These are phyloP conservation scores for Chalciporus pseudorubinellus DNA, from an alignment of 768 basidiomycete species.

Conservation along the genomic window DNA sequence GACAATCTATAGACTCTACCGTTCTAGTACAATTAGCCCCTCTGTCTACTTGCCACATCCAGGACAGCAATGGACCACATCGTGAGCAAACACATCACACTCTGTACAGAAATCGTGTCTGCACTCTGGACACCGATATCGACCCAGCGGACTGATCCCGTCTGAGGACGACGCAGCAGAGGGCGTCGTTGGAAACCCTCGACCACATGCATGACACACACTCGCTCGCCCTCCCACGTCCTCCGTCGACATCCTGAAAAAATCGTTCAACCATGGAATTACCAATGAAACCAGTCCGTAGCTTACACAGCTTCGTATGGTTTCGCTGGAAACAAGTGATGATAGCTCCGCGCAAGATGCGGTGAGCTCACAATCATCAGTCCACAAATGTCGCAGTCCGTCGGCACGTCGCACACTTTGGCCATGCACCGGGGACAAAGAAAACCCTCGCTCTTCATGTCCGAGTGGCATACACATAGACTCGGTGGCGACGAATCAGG, in stretches of 20 bases:
- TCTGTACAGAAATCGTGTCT: conserved; percentile 86
- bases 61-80: conserved; percentile 93
- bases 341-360: conserved; percentile 93
- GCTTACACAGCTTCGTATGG: conserved; percentile 80
- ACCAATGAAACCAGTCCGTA: background rate
- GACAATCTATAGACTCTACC: too few species aligned
- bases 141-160: conserved; percentile 78
- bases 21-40: background rate
- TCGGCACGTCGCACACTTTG: conserved; percentile 96
- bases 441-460: conserved; percentile 90
- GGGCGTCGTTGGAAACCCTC: conserved; percentile 55
- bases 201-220: conserved; percentile 77
- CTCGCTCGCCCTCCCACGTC: conserved; percentile 34
- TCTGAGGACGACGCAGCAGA: conserved; percentile 42
- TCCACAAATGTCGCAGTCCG: conserved; percentile 95
- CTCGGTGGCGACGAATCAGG: conserved; percentile 80
- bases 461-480: conserved; percentile 91
- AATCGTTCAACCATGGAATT: conserved; percentile 1
- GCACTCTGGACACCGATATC: conserved; percentile 90
- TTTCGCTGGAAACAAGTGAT: conserved; percentile 94
- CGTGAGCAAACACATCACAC: conserved; percentile 95
- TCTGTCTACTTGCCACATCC: conserved; percentile 60
- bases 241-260: conserved; percentile 39
- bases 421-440: conserved; percentile 91
- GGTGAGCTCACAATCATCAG: conserved; percentile 98